A percentile compares a stretch with the other conserved stretches of the same genome.
phyloP scores from a whole-genome alignment of 345 rosid species.

The Boechera divaricarpa region DNA sequence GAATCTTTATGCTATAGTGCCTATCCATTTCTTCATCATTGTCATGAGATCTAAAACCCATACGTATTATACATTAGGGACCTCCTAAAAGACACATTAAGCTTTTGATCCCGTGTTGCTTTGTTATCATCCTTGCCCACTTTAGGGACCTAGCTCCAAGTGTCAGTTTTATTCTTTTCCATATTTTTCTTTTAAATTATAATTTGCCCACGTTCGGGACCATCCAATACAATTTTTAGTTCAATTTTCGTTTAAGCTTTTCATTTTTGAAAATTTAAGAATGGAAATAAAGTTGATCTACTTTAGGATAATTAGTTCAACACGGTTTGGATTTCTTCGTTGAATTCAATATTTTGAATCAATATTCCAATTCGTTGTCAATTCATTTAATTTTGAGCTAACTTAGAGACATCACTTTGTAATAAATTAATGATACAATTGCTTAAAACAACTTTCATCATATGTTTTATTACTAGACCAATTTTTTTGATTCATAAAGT shows the following conservation, averaged over 20 bases:
- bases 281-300: background rate
- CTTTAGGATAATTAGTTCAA: background rate
- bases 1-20: constrained; percentile 49
- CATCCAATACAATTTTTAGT: constrained; percentile 13
- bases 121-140: constrained; percentile 39
- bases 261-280: background rate
- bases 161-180: constrained; percentile 24
- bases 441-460: no score
- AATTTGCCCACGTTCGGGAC: background rate
- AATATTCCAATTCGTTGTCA: background rate
- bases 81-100: background rate
- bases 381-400: background rate
- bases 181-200: background rate
- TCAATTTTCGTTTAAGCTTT: constrained; percentile 5
- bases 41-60: constrained; percentile 37
- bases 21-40: constrained; percentile 46
- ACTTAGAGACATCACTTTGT: constrained; percentile 26
- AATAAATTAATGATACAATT: constrained; percentile 11
- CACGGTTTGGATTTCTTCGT: constrained; percentile 1
- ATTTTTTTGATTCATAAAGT: no score
- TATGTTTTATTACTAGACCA: no score
- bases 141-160: constrained; percentile 36
- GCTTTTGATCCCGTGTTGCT: constrained; percentile 1
- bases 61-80: background rate
- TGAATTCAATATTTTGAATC: background rate